A percentile compares a stretch with the other conserved stretches of the same genome.
Conservation (phyloP, 2,329 filamentous ascomycete species). For the Emergomyces africanus region DNA sequence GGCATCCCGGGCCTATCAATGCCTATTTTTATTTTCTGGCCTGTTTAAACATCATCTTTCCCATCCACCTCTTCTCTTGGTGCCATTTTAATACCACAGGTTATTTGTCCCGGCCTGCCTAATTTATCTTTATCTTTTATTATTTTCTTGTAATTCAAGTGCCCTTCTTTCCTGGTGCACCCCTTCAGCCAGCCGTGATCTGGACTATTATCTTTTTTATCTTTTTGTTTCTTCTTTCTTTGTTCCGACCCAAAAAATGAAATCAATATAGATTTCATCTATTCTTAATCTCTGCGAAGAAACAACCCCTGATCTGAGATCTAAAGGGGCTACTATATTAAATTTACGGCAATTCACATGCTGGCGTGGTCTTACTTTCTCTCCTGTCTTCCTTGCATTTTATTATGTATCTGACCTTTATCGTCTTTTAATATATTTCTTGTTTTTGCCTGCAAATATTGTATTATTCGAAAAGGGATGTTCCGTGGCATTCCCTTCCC, state of each 20-base stretch:
- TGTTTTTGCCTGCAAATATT: not conserved
- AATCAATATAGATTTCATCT: not conserved
- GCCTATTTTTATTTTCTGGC: not conserved
- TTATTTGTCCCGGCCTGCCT: not conserved
- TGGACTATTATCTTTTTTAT: not conserved
- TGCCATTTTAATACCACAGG: not conserved
- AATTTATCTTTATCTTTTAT: not conserved
- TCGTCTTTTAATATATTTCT: not conserved
- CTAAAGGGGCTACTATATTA: not conserved
- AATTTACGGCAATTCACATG: not conserved
- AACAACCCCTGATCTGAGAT: not conserved
- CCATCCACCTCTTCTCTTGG: not conserved
- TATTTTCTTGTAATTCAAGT: not conserved
- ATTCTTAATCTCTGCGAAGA: not conserved
- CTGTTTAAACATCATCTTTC: not conserved
- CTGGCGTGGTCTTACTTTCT: not conserved
- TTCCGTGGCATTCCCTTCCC: not conserved
- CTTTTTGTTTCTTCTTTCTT: not conserved
- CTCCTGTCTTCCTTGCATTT: not conserved
- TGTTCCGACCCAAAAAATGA: not conserved
- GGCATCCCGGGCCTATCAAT: slow-evolving; percentile 1
- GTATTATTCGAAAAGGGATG: not conserved
- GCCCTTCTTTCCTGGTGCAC: not conserved
- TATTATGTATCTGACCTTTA: not conserved
- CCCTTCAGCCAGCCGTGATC: not conserved